Conservation (phyloP, 73 alveolate genomes). For the Blepharisma japonicum region DNA sequence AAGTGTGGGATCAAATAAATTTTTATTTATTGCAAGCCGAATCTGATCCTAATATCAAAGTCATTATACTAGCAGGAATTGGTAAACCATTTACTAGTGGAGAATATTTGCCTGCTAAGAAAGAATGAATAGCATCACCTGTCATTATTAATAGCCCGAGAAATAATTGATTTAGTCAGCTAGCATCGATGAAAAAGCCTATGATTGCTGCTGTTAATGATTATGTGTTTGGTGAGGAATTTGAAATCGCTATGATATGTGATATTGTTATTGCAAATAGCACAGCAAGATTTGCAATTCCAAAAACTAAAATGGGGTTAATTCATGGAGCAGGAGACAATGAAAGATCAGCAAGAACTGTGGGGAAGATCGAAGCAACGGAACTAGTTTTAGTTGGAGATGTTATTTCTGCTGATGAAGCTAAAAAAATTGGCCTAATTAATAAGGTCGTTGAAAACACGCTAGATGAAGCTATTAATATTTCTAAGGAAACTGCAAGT, state of each 20-base stretch:
- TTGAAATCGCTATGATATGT: conserved; percentile 84
- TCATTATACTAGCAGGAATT: conserved; percentile 52
- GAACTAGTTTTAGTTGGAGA: conserved; percentile 73
- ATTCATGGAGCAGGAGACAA: conserved; percentile 89
- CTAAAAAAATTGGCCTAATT: conserved; percentile 58
- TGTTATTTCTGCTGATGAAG: conserved; percentile 72
- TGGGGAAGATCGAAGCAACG: conserved; percentile 75
- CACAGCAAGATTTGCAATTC: conserved; percentile 78
- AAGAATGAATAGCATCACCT: neutral
- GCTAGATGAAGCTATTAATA: conserved; percentile 47
- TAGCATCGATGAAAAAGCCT: conserved; percentile 73
- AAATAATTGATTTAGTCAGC: conserved; percentile 56
- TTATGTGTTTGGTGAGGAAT: conserved; percentile 81
- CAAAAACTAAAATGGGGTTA: conserved; percentile 77
- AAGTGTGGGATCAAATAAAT: conserved; percentile 43
- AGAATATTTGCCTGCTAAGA: conserved; percentile 39
- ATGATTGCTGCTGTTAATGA: conserved; percentile 87
- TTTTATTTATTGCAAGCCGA: conserved; percentile 41
- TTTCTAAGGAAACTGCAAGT: conserved; percentile 33
- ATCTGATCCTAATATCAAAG: conserved; percentile 41
- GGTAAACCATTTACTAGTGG: conserved; percentile 55
- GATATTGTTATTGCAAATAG: conserved; percentile 80
- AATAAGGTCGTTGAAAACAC: conserved; percentile 42
- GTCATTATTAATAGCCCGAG: conserved; percentile 43
- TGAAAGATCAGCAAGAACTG: conserved; percentile 65